Base-by-base conservation (phyloP, 129 eudicot genomes). In the Logfia minima region DNA sequence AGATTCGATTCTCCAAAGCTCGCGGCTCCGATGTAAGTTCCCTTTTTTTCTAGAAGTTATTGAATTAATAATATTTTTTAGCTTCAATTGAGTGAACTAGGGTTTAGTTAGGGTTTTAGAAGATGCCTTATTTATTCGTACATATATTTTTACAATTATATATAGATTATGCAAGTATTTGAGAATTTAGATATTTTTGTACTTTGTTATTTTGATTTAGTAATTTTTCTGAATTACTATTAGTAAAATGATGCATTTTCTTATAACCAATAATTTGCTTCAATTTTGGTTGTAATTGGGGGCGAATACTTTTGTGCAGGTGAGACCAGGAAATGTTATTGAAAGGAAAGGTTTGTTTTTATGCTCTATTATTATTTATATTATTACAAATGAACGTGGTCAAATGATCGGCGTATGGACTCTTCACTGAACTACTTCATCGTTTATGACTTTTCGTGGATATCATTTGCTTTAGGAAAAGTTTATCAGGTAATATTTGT, bases 301-400 rank as follows among this genome's bases (percentile, higher is more conserved):
- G 32, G 22, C 45, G 37, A 17, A 37, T 56, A n/a, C 71, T 53
- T 75, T 75, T 37, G 60, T 82, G 89, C 90, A 93, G 98, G 91
- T 94, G 72, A 89, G 89, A 81, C 83, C 89, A 8, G 98, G 98
- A 78, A 91, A 94, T 53, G 90, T 89, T 66, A 86, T 94, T 79
- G 86, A 94, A 79, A 87, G 96, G 75, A 94, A 84, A 91, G 97
- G 98, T 91, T 81, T n/a, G 84, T 65, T 68, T 63, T 76, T 58
- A 24, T 5, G 43, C 24, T 69, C 7, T 43, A 14, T 66, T 52
- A 41, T 28, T 75, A 76, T 39, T 8, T 1, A 1, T 39, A 39
- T 39, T 9, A 66, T 29, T 75, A 32, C 75, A 58, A 52, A 37
- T 8, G 43, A 37, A 37, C 2, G 43, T 8, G 61, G 56, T 35